Evolutionary conservation across 225 moss, liverwort and hornwort species (phyloP), one percentile per base, ranked within the genome.

Genomic region (Lunularia cruciata): DNA sequence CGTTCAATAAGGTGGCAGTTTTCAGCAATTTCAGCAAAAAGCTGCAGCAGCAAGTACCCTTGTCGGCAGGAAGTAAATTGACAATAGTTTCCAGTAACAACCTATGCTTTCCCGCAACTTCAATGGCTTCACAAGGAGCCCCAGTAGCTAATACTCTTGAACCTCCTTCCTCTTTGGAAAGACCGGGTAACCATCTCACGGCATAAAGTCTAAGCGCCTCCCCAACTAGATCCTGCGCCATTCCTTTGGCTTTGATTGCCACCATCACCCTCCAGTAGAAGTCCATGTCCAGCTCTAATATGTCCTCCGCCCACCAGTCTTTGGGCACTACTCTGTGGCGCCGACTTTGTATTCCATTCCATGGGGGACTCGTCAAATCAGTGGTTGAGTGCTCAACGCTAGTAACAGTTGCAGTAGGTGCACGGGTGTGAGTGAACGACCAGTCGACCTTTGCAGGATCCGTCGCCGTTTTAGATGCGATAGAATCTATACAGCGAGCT

Each of bases 271-370:
- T 83, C 90, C 90, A 89, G 78, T 90, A 94, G 34, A 87, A 37
- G 62, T 94, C 89, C n/a, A 89, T 83, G 23, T 89, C 90, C 49
- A 94, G 78, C 71, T 89, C 93, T 67, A 88, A 87, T 52, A 94
- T 78, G 61, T 94, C 93, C 72, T 94, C 93, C 40, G 86, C 83
- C 93, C 93, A 94, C 93, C 93, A 94, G 72, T 90, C 90, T 61
- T 77, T 88, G 1, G 92, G 88, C 16, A 93, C 86, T 47, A 73
- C 73, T 37, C 80, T 74, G 69, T 85, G 75, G 75, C 86, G 79
- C 30, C 77, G 83, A 55, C 85, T 88, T 18, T 81, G 80, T 10
- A 66, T 57, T 54, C 84, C 90, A 37, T 86, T 88, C 92, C 92
- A 93, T 57, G 88, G 84, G 3, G 82, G 82, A 63, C 83, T 90